Evolutionary conservation across 192 early-diverging fungal genomes (phyloP).

Genomic region (Linnemannia schmuckeri): DNA sequence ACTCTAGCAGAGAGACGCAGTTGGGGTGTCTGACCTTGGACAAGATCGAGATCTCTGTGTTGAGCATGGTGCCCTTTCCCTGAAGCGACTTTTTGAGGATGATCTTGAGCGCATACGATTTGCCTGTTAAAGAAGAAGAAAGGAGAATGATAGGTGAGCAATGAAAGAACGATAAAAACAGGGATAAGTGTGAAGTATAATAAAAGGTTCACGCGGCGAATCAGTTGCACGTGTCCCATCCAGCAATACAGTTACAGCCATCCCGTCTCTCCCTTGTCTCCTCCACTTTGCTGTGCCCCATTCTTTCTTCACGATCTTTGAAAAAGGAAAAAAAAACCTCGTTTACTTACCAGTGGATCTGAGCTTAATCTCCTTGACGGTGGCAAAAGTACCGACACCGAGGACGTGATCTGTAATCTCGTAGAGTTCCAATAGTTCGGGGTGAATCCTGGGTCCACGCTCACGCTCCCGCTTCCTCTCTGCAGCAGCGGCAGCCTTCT

Average conservation of each 20-base stretch:
- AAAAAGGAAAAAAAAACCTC: no score
- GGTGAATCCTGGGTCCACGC: constrained; percentile 42
- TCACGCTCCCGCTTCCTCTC: constrained; percentile 29
- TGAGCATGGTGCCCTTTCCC: constrained; percentile 67
- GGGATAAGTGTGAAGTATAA: background rate
- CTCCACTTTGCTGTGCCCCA: background rate
- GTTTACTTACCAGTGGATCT: constrained; percentile 55
- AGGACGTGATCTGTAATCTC: constrained; percentile 55
- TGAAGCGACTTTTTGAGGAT: constrained; percentile 72
- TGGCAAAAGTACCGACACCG: constrained; percentile 66
- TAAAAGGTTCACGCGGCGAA: background rate
- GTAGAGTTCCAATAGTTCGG: constrained; percentile 56
- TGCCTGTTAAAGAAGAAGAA: constrained; percentile 14
- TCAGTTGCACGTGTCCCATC: background rate
- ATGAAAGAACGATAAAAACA: background rate
- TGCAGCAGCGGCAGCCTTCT: constrained; percentile 30
- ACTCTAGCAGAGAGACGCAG: constrained; percentile 80
- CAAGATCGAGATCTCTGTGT: constrained; percentile 80
- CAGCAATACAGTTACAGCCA: background rate
- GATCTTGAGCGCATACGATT: constrained; percentile 78
- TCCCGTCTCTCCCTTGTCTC: background rate
- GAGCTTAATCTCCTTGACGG: constrained; percentile 71
- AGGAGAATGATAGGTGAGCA: background rate
- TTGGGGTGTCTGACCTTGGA: constrained; percentile 85
- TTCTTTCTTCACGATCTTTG: background rate